Conservation (phyloP, 805 yeast genomes). For the Yarrowia sp. region DNA sequence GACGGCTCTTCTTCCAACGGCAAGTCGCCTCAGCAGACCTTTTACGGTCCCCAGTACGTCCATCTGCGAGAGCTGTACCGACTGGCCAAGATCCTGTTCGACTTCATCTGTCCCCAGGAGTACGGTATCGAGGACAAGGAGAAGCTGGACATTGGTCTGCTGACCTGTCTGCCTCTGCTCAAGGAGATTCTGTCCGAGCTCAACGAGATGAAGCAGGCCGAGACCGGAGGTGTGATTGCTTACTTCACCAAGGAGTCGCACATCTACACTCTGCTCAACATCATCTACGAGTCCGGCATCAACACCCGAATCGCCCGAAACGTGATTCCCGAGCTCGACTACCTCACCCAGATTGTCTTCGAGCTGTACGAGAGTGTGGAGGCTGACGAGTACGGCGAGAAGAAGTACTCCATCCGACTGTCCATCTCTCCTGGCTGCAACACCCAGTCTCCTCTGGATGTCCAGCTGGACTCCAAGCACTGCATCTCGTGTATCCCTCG, state of each 20-base stretch:
- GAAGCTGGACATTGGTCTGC: slow-evolving; percentile 89
- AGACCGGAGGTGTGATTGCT: slow-evolving; percentile 81
- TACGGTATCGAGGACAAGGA: slow-evolving; percentile 96
- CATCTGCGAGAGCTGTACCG: slow-evolving; percentile 84
- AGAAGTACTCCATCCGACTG: slow-evolving; percentile 84
- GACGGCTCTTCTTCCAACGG: slow-evolving; percentile 34
- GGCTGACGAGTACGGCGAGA: slow-evolving; percentile 62
- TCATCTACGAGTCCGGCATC: slow-evolving; percentile 84
- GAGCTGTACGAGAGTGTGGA: slow-evolving; percentile 80
- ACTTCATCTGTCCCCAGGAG: slow-evolving; percentile 97
- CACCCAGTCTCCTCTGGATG: slow-evolving; percentile 95
- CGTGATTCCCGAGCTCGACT: slow-evolving; percentile 94
- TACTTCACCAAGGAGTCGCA: slow-evolving; percentile 97
- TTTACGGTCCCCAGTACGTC: slow-evolving; percentile 77
- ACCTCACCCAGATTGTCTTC: slow-evolving; percentile 88
- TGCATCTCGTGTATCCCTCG: slow-evolving; percentile 95
- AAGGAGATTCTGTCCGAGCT: slow-evolving; percentile 81
- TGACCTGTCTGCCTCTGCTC: slow-evolving; percentile 91
- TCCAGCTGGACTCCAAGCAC: slow-evolving; percentile 92
- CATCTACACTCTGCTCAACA: slow-evolving; percentile 87
- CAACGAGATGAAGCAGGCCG: slow-evolving; percentile 70
- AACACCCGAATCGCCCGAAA: slow-evolving; percentile 96
- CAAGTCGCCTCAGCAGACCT: slow-evolving; percentile 39
- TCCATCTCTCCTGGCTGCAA: slow-evolving; percentile 98
- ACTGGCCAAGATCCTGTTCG: slow-evolving; percentile 88